Conservation (phyloP, 345 rosid species). For the Eucalyptus tenuipes region DNA sequence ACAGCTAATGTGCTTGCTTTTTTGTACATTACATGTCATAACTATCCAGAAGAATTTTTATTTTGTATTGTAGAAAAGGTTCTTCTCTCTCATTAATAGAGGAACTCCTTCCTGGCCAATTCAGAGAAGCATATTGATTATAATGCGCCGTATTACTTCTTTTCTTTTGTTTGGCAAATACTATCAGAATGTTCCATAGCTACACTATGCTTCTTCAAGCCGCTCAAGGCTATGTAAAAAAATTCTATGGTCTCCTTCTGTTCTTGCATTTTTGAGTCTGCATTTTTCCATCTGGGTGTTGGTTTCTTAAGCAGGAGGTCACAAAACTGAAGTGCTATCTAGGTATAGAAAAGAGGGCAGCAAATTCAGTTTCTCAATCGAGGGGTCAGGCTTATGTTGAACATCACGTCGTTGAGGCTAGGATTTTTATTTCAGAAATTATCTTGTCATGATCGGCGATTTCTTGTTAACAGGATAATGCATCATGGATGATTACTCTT, state of each 20-base stretch:
- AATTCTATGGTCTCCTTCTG: not conserved
- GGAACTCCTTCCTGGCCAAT: not conserved
- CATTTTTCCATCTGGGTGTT: not conserved
- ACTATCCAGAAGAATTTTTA: too few species aligned
- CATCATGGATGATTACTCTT: not conserved
- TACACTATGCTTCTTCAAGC: not conserved
- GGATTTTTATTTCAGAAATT: not conserved
- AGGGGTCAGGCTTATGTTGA: not conserved
- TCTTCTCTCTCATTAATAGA: not conserved
- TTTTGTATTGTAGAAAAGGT: not conserved
- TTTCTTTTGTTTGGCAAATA: not conserved
- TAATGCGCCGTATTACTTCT: not conserved
- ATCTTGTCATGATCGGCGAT: not conserved
- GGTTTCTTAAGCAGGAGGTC: not conserved
- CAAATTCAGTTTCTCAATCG: not conserved
- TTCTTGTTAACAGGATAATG: not conserved
- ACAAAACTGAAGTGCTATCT: not conserved
- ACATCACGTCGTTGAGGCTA: not conserved
- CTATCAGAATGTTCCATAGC: not conserved
- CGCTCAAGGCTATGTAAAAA: not conserved
- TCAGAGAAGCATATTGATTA: not conserved
- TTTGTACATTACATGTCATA: too few species aligned
- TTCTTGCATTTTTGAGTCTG: not conserved
- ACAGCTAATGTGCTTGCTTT: too few species aligned
- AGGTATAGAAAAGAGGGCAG: not conserved